Conservation (phyloP, 768 basidiomycete genomes). For the Gymnopilus dilepis region DNA sequence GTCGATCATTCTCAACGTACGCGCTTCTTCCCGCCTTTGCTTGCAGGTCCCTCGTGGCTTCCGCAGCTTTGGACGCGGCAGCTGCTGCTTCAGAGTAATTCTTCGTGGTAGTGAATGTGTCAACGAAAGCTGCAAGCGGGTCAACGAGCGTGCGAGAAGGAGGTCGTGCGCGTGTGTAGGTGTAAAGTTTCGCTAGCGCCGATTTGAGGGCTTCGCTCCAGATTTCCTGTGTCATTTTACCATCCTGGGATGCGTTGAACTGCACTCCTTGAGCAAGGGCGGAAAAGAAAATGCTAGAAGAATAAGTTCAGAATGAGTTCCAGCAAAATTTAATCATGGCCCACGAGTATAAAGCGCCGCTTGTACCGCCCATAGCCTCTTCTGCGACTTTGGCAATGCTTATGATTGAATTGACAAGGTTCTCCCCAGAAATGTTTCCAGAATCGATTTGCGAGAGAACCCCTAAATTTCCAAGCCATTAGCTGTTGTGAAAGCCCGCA, state of each 20-base stretch:
- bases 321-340: conserved; percentile 34
- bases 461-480: conserved; percentile 38
- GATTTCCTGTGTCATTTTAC: conserved; percentile 49
- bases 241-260: conserved; percentile 34
- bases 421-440: conserved; percentile 61
- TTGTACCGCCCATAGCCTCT: conserved; percentile 90
- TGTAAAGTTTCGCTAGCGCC: conserved; percentile 69
- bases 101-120: conserved; percentile 39
- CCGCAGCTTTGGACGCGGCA: conserved; percentile 69
- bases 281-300: conserved; percentile 87
- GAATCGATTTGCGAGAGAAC: conserved; percentile 62
- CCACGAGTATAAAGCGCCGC: conserved; percentile 91
- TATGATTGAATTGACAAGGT: conserved; percentile 70
- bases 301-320: background rate
- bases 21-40: conserved; percentile 91
- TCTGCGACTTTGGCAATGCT: conserved; percentile 77
- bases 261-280: conserved; percentile 79
- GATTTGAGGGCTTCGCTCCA: conserved; percentile 67
- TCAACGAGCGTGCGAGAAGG: conserved; percentile 95
- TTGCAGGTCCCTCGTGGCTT: conserved; percentile 72
- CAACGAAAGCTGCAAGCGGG: conserved; percentile 81
- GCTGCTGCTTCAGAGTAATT: conserved; percentile 50
- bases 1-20: conserved; percentile 75
- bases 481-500: background rate
- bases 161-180: conserved; percentile 87